phyloP scores from a whole-genome alignment of 257 asterid species.

The Petrea volubilis region DNA sequence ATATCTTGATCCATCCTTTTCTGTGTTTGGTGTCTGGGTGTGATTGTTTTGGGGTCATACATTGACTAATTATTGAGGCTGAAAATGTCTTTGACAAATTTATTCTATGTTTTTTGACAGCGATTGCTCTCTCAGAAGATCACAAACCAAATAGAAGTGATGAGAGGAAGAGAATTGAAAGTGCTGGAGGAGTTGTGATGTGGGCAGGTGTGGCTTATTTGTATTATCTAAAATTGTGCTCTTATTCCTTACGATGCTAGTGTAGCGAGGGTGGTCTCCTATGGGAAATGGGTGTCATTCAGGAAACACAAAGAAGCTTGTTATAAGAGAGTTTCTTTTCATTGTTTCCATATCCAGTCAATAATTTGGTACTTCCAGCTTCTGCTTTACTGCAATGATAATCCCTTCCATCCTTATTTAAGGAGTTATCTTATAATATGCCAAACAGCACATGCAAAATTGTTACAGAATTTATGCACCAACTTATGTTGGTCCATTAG shows the following conservation, averaged over 20 bases:
- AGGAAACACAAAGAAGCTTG: not conserved
- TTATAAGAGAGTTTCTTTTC: not conserved
- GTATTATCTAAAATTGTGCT: not conserved
- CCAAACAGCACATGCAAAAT: not conserved
- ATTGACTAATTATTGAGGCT: not conserved
- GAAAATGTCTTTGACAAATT: slow-evolving; percentile 5
- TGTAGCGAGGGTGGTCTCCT: slow-evolving; percentile 3
- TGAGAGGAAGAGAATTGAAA: slow-evolving; percentile 97
- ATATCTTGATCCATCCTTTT: not conserved
- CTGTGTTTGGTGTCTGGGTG: not conserved
- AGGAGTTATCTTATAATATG: slow-evolving; percentile 5
- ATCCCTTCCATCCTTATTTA: slow-evolving; percentile 1
- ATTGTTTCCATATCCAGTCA: not conserved
- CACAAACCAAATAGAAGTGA: slow-evolving; percentile 97
- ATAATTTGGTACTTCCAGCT: not conserved
- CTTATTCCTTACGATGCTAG: not conserved
- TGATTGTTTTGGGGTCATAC: not conserved
- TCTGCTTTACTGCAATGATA: not conserved
- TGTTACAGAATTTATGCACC: slow-evolving; percentile 9
- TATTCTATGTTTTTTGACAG: slow-evolving; percentile 44
- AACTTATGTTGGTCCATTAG: slow-evolving; percentile 2
- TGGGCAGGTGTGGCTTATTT: slow-evolving; percentile 84
- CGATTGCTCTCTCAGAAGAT: slow-evolving; percentile 94
- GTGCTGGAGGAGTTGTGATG: slow-evolving; percentile 98
- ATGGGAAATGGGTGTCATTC: slow-evolving; percentile 6